phyloP scores from a whole-genome alignment of 768 basidiomycete genomes.

The Lyophyllum atratum region DNA sequence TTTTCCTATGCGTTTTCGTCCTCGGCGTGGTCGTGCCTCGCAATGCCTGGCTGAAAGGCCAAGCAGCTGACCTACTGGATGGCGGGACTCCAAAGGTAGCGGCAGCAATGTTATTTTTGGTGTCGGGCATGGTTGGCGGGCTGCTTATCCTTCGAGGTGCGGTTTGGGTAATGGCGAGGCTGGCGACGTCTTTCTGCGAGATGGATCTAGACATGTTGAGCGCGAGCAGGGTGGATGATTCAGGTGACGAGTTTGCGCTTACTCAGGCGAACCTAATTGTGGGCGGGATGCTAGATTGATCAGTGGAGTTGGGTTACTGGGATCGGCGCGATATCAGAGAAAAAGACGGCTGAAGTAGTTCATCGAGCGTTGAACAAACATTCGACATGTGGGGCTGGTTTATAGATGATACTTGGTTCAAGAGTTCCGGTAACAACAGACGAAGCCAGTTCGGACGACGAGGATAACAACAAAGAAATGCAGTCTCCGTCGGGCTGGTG shows the following conservation, averaged over 20 bases:
- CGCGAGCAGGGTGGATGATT: background rate
- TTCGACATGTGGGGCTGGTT: no score
- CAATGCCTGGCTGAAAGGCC: background rate
- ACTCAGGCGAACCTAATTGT: slow-evolving; percentile 10
- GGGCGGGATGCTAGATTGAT: slow-evolving; percentile 2
- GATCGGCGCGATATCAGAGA: background rate
- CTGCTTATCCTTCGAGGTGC: slow-evolving; percentile 1
- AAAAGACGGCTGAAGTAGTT: no score
- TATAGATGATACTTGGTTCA: no score
- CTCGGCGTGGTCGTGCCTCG: slow-evolving; percentile 9
- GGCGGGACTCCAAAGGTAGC: background rate
- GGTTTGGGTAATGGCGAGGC: slow-evolving; percentile 13
- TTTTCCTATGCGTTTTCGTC: slow-evolving; percentile 10
- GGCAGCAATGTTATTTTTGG: background rate
- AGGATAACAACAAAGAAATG: no score
- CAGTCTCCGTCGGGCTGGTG: no score
- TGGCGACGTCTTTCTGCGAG: slow-evolving; percentile 13
- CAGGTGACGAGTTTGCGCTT: slow-evolving; percentile 4
- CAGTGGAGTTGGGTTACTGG: background rate
- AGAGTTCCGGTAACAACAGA: no score
- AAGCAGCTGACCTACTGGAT: background rate
- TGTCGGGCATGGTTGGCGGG: background rate
- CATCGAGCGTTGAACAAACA: no score
- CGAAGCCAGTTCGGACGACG: no score
- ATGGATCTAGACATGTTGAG: slow-evolving; percentile 5